Percentiles rank a stretch among this genome's conserved stretches.
Conservation (phyloP, 176 grass and related monocot species). For the Cenchrus purpureus region DNA sequence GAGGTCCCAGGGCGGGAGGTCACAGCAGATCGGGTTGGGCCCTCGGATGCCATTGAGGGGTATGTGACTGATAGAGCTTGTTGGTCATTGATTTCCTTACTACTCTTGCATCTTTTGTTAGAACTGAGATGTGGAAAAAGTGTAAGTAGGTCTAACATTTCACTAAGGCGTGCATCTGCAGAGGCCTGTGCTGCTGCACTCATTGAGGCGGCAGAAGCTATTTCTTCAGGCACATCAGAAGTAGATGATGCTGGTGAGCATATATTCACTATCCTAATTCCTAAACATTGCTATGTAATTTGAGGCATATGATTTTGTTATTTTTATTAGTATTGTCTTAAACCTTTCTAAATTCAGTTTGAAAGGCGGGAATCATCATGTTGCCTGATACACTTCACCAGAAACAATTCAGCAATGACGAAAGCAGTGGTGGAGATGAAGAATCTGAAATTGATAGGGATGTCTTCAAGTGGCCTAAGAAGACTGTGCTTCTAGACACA, state of each 20-base stretch:
- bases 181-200: slow-evolving; percentile 85
- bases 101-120: neutral
- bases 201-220: slow-evolving; percentile 67
- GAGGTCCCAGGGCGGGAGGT: slow-evolving; percentile 53
- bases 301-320: slow-evolving; percentile 13
- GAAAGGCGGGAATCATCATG: slow-evolving; percentile 74
- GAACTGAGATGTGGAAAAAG: neutral
- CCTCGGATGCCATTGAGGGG: slow-evolving; percentile 73
- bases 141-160: neutral
- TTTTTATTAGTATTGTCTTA: slow-evolving; percentile 18
- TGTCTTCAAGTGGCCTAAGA: slow-evolving; percentile 81
- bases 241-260: slow-evolving; percentile 74
- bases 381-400: slow-evolving; percentile 58
- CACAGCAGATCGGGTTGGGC: slow-evolving; percentile 70
- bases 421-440: slow-evolving; percentile 46
- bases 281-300: slow-evolving; percentile 2
- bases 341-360: slow-evolving; percentile 53
- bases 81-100: neutral
- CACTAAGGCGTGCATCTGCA: slow-evolving; percentile 70
- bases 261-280: neutral
- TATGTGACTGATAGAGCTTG: slow-evolving; percentile 44
- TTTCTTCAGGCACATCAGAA: slow-evolving; percentile 65
- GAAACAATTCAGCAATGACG: slow-evolving; percentile 27
- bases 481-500: slow-evolving; percentile 76
- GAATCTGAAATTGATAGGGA: slow-evolving; percentile 61